phyloP scores from a whole-genome alignment of 805 yeast species.

The Suhomyces pyralidae region DNA sequence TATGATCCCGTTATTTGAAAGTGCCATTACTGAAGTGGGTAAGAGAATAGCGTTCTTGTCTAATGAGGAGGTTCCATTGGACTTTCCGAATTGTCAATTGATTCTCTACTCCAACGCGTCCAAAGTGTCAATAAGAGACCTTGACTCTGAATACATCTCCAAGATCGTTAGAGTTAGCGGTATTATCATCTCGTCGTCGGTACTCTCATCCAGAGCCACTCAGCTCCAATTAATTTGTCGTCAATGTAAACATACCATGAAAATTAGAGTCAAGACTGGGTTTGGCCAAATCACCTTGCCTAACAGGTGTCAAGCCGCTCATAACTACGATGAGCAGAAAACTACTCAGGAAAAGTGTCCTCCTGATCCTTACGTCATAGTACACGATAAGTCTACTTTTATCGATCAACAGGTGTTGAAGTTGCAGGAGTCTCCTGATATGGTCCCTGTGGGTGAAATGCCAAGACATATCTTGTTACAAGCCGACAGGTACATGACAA shows the following conservation, averaged over 20 bases:
- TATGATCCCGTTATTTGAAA: conserved; percentile 81
- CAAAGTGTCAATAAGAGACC: conserved; percentile 69
- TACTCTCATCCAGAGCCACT: conserved; percentile 84
- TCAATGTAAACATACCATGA: conserved; percentile 77
- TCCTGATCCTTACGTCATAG: conserved; percentile 86
- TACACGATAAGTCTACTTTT: conserved; percentile 90
- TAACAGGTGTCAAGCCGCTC: conserved; percentile 52
- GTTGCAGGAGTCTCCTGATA: conserved; percentile 95
- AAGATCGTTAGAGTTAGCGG: conserved; percentile 91
- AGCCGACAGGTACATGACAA: conserved; percentile 86
- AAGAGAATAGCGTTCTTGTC: conserved; percentile 59
- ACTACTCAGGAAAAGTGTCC: conserved; percentile 68
- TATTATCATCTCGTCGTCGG: conserved; percentile 87
- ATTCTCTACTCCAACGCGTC: conserved; percentile 71
- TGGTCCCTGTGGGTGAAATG: conserved; percentile 98
- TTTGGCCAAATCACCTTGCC: conserved; percentile 73
- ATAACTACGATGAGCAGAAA: conserved; percentile 33
- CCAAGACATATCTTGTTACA: conserved; percentile 89
- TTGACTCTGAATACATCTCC: conserved; percentile 84
- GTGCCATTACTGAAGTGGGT: conserved; percentile 82
- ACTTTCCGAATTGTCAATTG: conserved; percentile 81
- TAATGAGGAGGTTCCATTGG: conserved; percentile 47
- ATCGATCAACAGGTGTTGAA: conserved; percentile 93
- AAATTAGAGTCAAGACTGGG: conserved; percentile 59
- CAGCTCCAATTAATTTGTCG: conserved; percentile 81